Evolutionary conservation across 108 stramenopile species (phyloP).

Genomic region (Mayamaea pseudoterrestris): DNA sequence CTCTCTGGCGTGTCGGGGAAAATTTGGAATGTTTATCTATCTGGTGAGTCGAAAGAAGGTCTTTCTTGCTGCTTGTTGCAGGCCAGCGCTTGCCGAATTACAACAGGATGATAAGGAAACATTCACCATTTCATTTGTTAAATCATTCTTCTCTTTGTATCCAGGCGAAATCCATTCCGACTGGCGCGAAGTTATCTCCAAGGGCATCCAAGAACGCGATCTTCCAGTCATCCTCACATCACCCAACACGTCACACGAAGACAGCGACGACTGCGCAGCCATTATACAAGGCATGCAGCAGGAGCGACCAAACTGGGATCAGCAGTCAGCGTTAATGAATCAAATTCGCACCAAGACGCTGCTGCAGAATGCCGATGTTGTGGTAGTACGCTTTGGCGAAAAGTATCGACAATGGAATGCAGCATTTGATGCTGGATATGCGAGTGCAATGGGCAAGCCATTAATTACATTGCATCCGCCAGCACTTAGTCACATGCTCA

Average conservation of each 20-base stretch:
- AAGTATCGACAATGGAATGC: conserved; percentile 87
- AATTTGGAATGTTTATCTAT: conserved; percentile 36
- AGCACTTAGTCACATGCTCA: conserved; percentile 74
- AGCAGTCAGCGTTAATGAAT: conserved; percentile 71
- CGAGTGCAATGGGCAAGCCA: conserved; percentile 57
- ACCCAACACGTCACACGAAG: conserved; percentile 73
- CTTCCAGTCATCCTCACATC: conserved; percentile 55
- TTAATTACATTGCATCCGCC: conserved; percentile 79
- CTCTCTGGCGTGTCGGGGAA: conserved; percentile 3
- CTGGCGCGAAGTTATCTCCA: conserved; percentile 72
- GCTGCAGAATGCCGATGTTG: conserved; percentile 64
- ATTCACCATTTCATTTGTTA: background rate
- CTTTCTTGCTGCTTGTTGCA: conserved; percentile 68
- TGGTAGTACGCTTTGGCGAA: conserved; percentile 81
- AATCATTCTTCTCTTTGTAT: background rate
- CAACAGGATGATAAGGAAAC: conserved; percentile 20
- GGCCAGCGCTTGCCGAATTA: conserved; percentile 54
- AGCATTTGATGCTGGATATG: conserved; percentile 81
- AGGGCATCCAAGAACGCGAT: conserved; percentile 41
- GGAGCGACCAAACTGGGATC: conserved; percentile 73
- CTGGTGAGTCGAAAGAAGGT: conserved; percentile 76
- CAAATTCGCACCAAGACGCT: conserved; percentile 64
- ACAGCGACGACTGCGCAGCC: conserved; percentile 79
- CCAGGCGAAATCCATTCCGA: conserved; percentile 78
- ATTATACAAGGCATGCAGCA: conserved; percentile 79